These are phyloP conservation scores for Sindora glabra DNA, from an alignment of 306 rosid species.

Conservation along the genomic window DNA sequence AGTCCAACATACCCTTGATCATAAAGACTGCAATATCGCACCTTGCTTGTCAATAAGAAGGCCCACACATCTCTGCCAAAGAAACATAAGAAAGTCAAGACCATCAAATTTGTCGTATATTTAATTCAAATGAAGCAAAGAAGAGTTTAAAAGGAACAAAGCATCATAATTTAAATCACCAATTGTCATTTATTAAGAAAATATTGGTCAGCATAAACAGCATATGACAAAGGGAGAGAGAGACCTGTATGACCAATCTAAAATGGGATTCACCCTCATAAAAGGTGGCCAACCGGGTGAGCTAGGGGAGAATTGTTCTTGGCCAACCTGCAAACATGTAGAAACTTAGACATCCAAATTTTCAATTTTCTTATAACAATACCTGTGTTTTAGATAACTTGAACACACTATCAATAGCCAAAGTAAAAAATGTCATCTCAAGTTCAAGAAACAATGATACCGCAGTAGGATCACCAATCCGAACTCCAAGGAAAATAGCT, in stretches of 20 bases:
- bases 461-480: slow-evolving; percentile 97
- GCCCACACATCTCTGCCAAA: slow-evolving; percentile 93
- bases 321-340: slow-evolving; percentile 60
- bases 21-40: slow-evolving; percentile 83
- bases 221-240: neutral
- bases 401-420: too few species aligned
- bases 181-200: slow-evolving; percentile 1
- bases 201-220: neutral
- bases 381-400: too few species aligned
- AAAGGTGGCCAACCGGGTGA: slow-evolving; percentile 96
- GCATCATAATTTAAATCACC: slow-evolving; percentile 3
- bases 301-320: slow-evolving; percentile 96
- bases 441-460: slow-evolving; percentile 39
- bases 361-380: neutral
- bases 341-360: neutral
- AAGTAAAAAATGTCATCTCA: too few species aligned
- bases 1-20: slow-evolving; percentile 58
- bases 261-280: slow-evolving; percentile 96
- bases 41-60: slow-evolving; percentile 78
- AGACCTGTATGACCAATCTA: slow-evolving; percentile 90
- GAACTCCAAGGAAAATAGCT: slow-evolving; percentile 94
- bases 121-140: slow-evolving; percentile 10
- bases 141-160: slow-evolving; percentile 5
- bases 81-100: slow-evolving; percentile 27
- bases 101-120: neutral